These are phyloP conservation scores for Tuber indicum DNA, from an alignment of 495 filamentous ascomycete species.

Conservation along the genomic window DNA sequence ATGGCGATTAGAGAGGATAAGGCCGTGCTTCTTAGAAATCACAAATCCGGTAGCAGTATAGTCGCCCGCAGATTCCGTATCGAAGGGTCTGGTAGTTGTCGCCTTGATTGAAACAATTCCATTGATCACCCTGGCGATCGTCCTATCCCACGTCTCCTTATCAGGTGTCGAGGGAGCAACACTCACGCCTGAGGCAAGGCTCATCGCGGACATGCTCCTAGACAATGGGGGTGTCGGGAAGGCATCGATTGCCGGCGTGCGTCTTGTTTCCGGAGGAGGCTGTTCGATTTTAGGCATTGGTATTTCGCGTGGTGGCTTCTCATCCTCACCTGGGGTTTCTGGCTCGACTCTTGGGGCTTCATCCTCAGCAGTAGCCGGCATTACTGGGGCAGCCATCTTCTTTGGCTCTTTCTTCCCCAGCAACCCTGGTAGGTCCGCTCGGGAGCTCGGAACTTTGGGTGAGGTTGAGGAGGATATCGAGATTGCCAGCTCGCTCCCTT, in stretches of 20 bases:
- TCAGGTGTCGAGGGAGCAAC: conserved; percentile 27
- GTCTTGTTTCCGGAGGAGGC: conserved; percentile 23
- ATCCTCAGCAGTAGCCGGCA: conserved; percentile 8
- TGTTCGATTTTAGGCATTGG: conserved; percentile 25
- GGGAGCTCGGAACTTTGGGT: conserved; percentile 21
- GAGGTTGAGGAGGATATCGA: conserved; percentile 20
- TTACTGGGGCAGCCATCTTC: conserved; percentile 8
- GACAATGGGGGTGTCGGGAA: conserved; percentile 28
- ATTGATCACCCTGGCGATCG: conserved; percentile 41
- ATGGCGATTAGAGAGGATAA: conserved; percentile 42
- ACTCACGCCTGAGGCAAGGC: conserved; percentile 31
- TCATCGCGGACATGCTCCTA: conserved; percentile 36
- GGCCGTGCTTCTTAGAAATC: conserved; percentile 41
- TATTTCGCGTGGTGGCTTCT: conserved; percentile 16
- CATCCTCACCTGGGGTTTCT: conserved; percentile 16
- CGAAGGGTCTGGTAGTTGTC: conserved; percentile 41
- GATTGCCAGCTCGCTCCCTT: conserved; percentile 27
- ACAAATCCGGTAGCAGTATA: conserved; percentile 42
- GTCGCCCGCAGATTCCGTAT: conserved; percentile 42
- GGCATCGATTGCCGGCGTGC: conserved; percentile 10
- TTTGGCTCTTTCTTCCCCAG: conserved; percentile 23
- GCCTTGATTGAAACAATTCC: conserved; percentile 43
- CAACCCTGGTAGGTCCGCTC: conserved; percentile 7
- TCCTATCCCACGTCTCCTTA: conserved; percentile 43
- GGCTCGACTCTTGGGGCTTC: conserved; percentile 18